These are phyloP conservation scores for Boletus tylopilopsis DNA, from an alignment of 768 basidiomycete species.

Conservation along the genomic window DNA sequence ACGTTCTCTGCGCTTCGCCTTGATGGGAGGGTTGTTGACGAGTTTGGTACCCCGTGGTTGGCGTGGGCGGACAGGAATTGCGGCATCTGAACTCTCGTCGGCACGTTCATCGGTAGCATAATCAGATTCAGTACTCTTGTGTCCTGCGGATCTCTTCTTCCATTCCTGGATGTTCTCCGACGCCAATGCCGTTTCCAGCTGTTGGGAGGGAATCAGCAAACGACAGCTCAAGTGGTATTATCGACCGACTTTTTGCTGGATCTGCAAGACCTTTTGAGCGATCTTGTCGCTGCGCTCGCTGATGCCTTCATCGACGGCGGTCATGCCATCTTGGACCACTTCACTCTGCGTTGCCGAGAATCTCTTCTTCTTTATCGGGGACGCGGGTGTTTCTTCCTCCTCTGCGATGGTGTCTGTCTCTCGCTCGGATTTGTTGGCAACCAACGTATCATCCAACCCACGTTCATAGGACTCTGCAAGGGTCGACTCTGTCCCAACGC, in stretches of 20 bases:
- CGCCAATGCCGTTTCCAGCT: slow-evolving; percentile 76
- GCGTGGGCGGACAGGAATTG: slow-evolving; percentile 38
- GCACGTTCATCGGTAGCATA: slow-evolving; percentile 48
- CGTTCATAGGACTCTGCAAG: slow-evolving; percentile 65
- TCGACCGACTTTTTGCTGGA: slow-evolving; percentile 78
- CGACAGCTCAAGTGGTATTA: not conserved
- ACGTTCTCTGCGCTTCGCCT: slow-evolving; percentile 44
- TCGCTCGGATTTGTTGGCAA: slow-evolving; percentile 36
- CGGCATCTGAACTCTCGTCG: slow-evolving; percentile 50
- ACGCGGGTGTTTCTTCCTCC: slow-evolving; percentile 45
- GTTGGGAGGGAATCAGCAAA: slow-evolving; percentile 7
- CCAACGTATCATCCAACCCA: slow-evolving; percentile 36
- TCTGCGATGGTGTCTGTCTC: slow-evolving; percentile 55
- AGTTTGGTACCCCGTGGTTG: slow-evolving; percentile 36
- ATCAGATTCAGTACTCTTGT: slow-evolving; percentile 23
- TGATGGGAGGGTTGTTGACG: slow-evolving; percentile 27
- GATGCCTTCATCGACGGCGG: slow-evolving; percentile 83
- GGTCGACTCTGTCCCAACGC: slow-evolving; percentile 77
- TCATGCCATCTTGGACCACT: slow-evolving; percentile 70
- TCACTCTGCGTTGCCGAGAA: slow-evolving; percentile 73
- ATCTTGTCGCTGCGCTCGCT: slow-evolving; percentile 83
- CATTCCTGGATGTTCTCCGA: slow-evolving; percentile 45
- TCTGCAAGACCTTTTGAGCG: slow-evolving; percentile 81
- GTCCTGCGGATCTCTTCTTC: slow-evolving; percentile 28
- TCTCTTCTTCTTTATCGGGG: slow-evolving; percentile 61